phyloP scores from a whole-genome alignment of 2,329 filamentous ascomycete species.

The Pseudogymnoascus sp. region DNA sequence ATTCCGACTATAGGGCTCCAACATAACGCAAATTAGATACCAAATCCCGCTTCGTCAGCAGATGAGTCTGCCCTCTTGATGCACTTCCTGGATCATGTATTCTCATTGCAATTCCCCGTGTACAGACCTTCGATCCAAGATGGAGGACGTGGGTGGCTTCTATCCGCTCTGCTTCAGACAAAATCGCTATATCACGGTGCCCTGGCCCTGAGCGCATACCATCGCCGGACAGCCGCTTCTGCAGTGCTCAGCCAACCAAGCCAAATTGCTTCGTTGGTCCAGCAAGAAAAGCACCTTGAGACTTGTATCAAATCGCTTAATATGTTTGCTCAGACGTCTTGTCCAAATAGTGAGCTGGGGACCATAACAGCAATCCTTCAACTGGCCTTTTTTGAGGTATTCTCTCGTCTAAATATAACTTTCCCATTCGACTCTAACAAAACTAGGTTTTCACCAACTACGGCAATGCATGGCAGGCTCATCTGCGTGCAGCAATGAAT shows the following conservation, averaged over 20 bases:
- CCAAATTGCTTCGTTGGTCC: slow-evolving; percentile 11
- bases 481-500: slow-evolving; percentile 21
- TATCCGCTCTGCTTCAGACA: slow-evolving; percentile 48
- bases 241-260: slow-evolving; percentile 17
- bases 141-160: slow-evolving; percentile 52
- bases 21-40: neutral
- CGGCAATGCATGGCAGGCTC: slow-evolving; percentile 20
- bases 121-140: slow-evolving; percentile 48
- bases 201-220: slow-evolving; percentile 46
- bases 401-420: slow-evolving; percentile 20
- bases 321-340: slow-evolving; percentile 12
- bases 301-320: slow-evolving; percentile 27
- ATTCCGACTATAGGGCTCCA: neutral
- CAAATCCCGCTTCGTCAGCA: slow-evolving; percentile 10
- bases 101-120: slow-evolving; percentile 56
- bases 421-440: slow-evolving; percentile 37
- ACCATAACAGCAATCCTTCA: slow-evolving; percentile 46
- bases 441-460: slow-evolving; percentile 40
- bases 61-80: slow-evolving; percentile 35
- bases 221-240: slow-evolving; percentile 29
- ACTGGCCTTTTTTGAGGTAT: slow-evolving; percentile 43
- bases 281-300: slow-evolving; percentile 25
- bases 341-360: slow-evolving; percentile 20
- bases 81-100: slow-evolving; percentile 54
- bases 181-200: slow-evolving; percentile 50